Conservation (phyloP, 2,329 filamentous ascomycete species). For the Fusarium neocosmosporiellum region DNA sequence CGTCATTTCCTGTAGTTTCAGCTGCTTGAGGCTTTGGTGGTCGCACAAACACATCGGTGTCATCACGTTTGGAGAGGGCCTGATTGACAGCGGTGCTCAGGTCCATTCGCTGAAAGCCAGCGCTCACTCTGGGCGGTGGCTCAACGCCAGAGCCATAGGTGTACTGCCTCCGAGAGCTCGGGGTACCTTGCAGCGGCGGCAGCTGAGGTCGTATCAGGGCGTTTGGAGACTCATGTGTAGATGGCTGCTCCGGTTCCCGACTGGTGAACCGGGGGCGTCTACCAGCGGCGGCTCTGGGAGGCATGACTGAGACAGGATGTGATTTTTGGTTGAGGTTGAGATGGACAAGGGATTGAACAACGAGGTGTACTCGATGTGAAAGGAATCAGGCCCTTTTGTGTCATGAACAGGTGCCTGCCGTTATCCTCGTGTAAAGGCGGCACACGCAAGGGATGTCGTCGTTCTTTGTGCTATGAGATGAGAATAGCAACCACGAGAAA, state of each 20-base stretch:
- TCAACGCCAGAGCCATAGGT: constrained; percentile 53
- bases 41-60: constrained; percentile 33
- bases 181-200: constrained; percentile 45
- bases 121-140: constrained; percentile 42
- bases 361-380: constrained; percentile 11
- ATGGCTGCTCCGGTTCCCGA: constrained; percentile 31
- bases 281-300: constrained; percentile 30
- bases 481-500: constrained; percentile 34
- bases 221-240: constrained; percentile 13
- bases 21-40: constrained; percentile 10
- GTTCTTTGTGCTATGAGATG: constrained; percentile 32
- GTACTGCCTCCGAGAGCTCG: constrained; percentile 52
- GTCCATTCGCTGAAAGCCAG: constrained; percentile 39
- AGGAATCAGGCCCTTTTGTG: constrained; percentile 23
- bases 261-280: constrained; percentile 36
- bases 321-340: neutral
- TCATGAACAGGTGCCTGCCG: constrained; percentile 28
- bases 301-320: constrained; percentile 30
- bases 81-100: constrained; percentile 46
- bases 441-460: constrained; percentile 3
- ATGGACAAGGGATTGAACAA: constrained; percentile 5
- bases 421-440: constrained; percentile 8
- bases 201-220: constrained; percentile 34
- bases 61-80: constrained; percentile 38
- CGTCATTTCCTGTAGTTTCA: constrained; percentile 33